Base-by-base conservation (phyloP, 1,139 yeast species). In the Geotrichum candidum region DNA sequence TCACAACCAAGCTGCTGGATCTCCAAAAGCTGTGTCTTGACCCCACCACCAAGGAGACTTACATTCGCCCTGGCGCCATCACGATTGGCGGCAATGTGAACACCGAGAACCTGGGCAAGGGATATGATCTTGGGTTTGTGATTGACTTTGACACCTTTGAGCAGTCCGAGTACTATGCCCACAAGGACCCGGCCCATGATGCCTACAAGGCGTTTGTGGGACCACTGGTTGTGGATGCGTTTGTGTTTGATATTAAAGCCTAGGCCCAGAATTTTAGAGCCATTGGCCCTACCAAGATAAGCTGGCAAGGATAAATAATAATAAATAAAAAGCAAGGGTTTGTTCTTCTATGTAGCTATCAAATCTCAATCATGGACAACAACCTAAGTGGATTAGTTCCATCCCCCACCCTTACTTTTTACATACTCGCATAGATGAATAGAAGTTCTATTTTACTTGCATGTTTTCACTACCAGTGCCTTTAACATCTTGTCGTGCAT, bases 211-310 rank as follows among this genome's bases (percentile, higher is more conserved):
- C 15, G 10, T 18, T 29, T 10, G 23, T 53, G 18, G 23, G 35
- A 3, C 29, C 13, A 10, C n/a, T 54, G 6, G 5, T 59, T 22
- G 51, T 2, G 10, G 61, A 59, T 45, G 56, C 51, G 7, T 51
- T 59, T 54, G 58, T 59, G 7, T 58, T 53, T 33, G 61, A 58
- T 35, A 48, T 58, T 31, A 57, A 58, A 38, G 31, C 31, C 18
- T 58, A 25, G 35, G 38, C 33, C 11, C 15, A n/a, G 10, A n/a
- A 1, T 5, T 7, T 5, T 35, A n/a, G 38, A 18, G 18, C 18
- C 18, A 18, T 18, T 18, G 18, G 1, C 18, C 18, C 18, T 18
- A 18, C 18, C 18, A 18, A 18, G 18, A 18, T 18, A 18, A 18
- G 18, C 18, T 18, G 18, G 18, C 18, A 18, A 18, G 18, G 18